Evolutionary conservation across 768 basidiomycete genomes (phyloP).

Genomic region (Boletus vermiculosoides): DNA sequence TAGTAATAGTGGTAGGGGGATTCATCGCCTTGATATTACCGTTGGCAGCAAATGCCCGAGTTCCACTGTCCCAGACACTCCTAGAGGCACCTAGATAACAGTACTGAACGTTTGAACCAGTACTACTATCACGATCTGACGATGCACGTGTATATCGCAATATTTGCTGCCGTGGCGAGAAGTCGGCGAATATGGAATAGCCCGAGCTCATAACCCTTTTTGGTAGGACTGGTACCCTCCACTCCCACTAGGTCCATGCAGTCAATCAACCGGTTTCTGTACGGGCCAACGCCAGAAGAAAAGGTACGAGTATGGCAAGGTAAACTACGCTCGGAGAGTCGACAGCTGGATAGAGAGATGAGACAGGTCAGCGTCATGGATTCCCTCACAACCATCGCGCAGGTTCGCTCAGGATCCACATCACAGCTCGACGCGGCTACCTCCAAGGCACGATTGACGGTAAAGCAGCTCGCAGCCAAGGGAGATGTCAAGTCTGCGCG

Average conservation of each 20-base stretch:
- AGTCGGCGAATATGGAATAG: slow-evolving; percentile 10
- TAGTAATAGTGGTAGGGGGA: neutral
- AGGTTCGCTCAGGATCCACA: slow-evolving; percentile 13
- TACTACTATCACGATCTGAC: too few relatives aligned
- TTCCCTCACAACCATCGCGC: slow-evolving; percentile 9
- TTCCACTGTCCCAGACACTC: neutral
- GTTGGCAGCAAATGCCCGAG: neutral
- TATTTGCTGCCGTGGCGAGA: neutral
- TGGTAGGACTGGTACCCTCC: slow-evolving; percentile 7
- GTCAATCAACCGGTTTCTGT: slow-evolving; percentile 87
- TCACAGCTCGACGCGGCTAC: slow-evolving; percentile 78
- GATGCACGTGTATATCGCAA: neutral
- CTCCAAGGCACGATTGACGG: slow-evolving; percentile 69
- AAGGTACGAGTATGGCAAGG: slow-evolving; percentile 88
- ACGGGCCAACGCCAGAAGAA: slow-evolving; percentile 96
- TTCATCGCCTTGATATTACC: neutral
- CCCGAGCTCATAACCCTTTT: slow-evolving; percentile 10
- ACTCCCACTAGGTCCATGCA: slow-evolving; percentile 52
- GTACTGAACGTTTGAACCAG: too few relatives aligned
- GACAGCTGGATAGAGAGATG: slow-evolving; percentile 90
- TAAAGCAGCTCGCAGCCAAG: slow-evolving; percentile 88
- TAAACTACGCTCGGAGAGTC: slow-evolving; percentile 78
- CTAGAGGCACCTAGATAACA: too few relatives aligned
- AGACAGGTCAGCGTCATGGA: slow-evolving; percentile 68
- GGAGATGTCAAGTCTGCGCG: slow-evolving; percentile 92